Conservation (phyloP, 208 protist genomes). For the Strigomonas culicis region DNA sequence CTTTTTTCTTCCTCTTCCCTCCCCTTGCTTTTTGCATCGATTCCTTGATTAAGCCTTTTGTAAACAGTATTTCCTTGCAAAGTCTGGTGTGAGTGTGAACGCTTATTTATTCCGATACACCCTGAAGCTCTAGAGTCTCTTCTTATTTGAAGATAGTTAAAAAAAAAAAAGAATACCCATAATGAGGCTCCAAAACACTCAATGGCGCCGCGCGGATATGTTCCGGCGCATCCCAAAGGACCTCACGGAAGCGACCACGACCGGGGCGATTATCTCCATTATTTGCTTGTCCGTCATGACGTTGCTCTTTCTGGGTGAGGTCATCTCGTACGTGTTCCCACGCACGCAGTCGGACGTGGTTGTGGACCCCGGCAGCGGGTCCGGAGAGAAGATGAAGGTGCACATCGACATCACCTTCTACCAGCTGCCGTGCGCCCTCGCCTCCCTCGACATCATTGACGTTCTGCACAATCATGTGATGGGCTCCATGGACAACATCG, state of each 20-base stretch:
- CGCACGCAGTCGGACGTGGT: constrained; percentile 42
- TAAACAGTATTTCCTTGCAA: background rate
- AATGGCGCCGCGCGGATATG: constrained; percentile 38
- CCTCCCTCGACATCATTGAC: constrained; percentile 44
- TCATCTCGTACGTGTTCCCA: constrained; percentile 33
- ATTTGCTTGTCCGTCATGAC: constrained; percentile 33
- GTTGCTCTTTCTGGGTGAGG: constrained; percentile 39
- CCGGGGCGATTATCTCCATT: constrained; percentile 52
- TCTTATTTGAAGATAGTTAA: background rate
- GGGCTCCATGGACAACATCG: constrained; percentile 32
- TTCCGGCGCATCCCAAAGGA: constrained; percentile 49
- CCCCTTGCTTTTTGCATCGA: background rate
- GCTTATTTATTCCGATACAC: constrained; percentile 4
- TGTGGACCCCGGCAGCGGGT: constrained; percentile 21
- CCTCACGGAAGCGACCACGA: constrained; percentile 41
- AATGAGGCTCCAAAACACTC: constrained; percentile 10
- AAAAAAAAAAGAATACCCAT: background rate
- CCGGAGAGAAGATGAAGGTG: constrained; percentile 27
- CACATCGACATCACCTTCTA: constrained; percentile 36
- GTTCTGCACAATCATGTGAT: constrained; percentile 39
- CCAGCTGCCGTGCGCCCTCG: constrained; percentile 33
- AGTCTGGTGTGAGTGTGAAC: background rate
- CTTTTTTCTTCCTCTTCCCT: background rate
- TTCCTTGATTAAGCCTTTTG: background rate
- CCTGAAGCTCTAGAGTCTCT: background rate